A percentile compares a stretch with the other conserved stretches of the same genome.
phyloP scores from a whole-genome alignment of 164 flowering plant species.

The Aristolochia contorta region DNA sequence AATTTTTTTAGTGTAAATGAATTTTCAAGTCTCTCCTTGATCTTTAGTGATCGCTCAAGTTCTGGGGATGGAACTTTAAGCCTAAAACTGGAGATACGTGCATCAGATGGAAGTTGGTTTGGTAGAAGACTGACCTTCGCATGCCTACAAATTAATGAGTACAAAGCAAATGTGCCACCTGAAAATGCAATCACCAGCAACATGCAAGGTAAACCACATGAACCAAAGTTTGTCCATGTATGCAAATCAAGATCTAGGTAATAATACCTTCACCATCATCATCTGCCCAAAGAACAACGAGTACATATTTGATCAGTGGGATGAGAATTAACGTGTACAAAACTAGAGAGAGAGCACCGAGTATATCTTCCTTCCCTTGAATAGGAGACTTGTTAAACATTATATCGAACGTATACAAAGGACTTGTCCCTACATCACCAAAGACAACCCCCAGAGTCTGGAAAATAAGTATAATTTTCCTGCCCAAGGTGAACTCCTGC shows the following conservation, averaged over 20 bases:
- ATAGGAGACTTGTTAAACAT: constrained; percentile 90
- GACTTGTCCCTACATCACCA: constrained; percentile 99
- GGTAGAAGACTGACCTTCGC: constrained; percentile 99
- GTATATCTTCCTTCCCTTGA: constrained; percentile 67
- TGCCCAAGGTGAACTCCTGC: constrained; percentile 73
- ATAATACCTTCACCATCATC: constrained; percentile 95
- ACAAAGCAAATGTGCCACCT: constrained; percentile 99
- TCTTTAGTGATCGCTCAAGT: constrained; percentile 90
- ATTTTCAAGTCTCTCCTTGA: constrained; percentile 82
- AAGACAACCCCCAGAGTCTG: constrained; percentile 96
- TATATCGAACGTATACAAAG: constrained; percentile 88
- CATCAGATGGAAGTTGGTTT: constrained; percentile 93
- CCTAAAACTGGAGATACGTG: constrained; percentile 98
- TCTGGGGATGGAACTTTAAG: constrained; percentile 96
- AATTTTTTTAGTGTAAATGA: constrained; percentile 73
- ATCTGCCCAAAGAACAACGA: constrained; percentile 94
- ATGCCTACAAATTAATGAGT: constrained; percentile 92
- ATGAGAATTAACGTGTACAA: constrained; percentile 81
- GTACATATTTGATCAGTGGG: constrained; percentile 82
- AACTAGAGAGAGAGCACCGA: constrained; percentile 90
- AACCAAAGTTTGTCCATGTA: no score
- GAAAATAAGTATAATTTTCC: constrained; percentile 55
- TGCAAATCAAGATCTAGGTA: background rate
- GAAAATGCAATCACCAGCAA: constrained; percentile 16
- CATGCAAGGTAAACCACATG: no score